Conservation (phyloP, 179 eudicot species). For the Silene coronaria region DNA sequence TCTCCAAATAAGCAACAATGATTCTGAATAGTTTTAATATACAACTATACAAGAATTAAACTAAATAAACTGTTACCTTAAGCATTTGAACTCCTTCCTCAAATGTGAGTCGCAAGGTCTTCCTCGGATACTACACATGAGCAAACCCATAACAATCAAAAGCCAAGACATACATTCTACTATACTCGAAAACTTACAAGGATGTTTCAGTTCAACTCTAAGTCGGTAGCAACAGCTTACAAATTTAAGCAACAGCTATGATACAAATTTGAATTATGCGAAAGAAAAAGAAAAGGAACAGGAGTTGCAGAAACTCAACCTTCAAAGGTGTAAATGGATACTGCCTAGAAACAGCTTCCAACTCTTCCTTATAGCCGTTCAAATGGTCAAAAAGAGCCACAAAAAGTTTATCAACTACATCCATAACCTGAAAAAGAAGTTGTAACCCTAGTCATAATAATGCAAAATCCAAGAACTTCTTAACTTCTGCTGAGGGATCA, state of each 20-base stretch:
- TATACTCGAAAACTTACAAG: neutral
- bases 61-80: slow-evolving; percentile 41
- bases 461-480: neutral
- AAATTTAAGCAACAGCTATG: neutral
- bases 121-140: slow-evolving; percentile 56
- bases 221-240: neutral
- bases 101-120: slow-evolving; percentile 74
- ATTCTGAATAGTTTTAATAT: neutral
- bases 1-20: neutral
- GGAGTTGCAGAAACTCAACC: slow-evolving; percentile 29
- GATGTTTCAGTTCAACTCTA: neutral
- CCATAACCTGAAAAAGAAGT: slow-evolving; percentile 70
- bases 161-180: slow-evolving; percentile 8
- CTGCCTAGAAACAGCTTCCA: slow-evolving; percentile 70
- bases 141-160: slow-evolving; percentile 10
- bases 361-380: slow-evolving; percentile 57
- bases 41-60: neutral
- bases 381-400: slow-evolving; percentile 67
- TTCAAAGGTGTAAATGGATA: slow-evolving; percentile 69
- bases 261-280: neutral
- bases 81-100: slow-evolving; percentile 85
- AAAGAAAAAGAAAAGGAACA: neutral
- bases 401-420: slow-evolving; percentile 68
- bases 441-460: neutral
- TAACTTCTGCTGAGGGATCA: neutral